Evolutionary conservation across 345 rosid genomes (phyloP).

Genomic region (Citrus glauca): DNA sequence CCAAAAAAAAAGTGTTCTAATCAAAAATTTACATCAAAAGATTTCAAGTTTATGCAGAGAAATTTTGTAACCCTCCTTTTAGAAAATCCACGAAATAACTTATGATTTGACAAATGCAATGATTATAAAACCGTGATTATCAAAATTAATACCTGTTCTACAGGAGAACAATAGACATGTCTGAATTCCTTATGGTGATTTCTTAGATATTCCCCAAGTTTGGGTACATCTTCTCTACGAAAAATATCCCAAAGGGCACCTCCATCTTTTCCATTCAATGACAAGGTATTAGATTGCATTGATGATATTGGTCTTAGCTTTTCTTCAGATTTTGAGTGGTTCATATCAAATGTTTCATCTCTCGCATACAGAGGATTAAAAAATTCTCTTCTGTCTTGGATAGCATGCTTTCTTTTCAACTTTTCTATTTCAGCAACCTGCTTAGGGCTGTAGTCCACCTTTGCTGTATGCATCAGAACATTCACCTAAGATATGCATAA

Average conservation of each 20-base stretch:
- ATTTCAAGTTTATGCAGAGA: not conserved
- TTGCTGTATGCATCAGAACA: slow-evolving; percentile 52
- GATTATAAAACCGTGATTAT: not conserved
- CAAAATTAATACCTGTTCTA: slow-evolving; percentile 26
- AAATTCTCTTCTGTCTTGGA: slow-evolving; percentile 30
- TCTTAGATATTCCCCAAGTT: not conserved
- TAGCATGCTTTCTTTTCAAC: slow-evolving; percentile 17
- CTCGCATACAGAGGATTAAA: not conserved
- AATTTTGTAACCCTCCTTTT: not conserved
- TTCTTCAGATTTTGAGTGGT: not conserved
- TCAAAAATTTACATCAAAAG: not conserved
- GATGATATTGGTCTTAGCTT: not conserved
- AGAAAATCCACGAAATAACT: not conserved
- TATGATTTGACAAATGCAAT: not conserved
- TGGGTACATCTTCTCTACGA: slow-evolving; percentile 45
- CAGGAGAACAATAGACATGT: slow-evolving; percentile 34
- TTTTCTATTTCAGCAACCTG: slow-evolving; percentile 12
- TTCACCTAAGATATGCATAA: slow-evolving; percentile 41
- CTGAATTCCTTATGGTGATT: slow-evolving; percentile 11
- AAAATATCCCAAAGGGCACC: slow-evolving; percentile 56
- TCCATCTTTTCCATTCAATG: slow-evolving; percentile 17
- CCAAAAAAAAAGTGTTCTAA: not conserved
- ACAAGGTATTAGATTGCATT: not conserved
- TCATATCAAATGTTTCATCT: not conserved
- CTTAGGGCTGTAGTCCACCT: slow-evolving; percentile 12